A percentile compares a stretch with the other conserved stretches of the same genome.
Evolutionary conservation across 2,329 filamentous ascomycete genomes (phyloP).

Genomic region (Mycocentrospora acerina): DNA sequence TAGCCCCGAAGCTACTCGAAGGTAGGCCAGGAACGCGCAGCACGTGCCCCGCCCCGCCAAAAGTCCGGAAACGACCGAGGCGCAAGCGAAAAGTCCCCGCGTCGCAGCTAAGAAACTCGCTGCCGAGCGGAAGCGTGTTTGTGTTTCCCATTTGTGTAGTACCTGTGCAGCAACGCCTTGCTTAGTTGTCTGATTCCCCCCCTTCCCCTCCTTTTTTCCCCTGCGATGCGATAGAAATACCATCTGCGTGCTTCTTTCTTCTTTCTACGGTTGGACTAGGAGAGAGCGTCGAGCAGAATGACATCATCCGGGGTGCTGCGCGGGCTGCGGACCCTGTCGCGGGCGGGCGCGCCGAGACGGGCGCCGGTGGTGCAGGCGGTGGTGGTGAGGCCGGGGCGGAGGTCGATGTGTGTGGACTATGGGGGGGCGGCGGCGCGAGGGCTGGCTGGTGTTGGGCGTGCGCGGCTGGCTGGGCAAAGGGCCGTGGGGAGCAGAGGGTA

Average conservation of each 20-base stretch:
- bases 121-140: too few relatives aligned
- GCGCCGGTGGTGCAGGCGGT: too few relatives aligned
- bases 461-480: too few relatives aligned
- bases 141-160: too few relatives aligned
- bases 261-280: conserved; percentile 5
- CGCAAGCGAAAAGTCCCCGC: conserved; percentile 22
- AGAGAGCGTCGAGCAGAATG: conserved; percentile 21
- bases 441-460: too few relatives aligned
- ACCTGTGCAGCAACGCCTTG: too few relatives aligned
- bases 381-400: conserved; percentile 8
- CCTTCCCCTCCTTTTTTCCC: neutral
- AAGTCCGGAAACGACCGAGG: conserved; percentile 19
- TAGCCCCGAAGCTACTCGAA: conserved; percentile 4
- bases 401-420: conserved; percentile 33
- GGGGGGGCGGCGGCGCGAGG: too few relatives aligned
- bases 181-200: too few relatives aligned
- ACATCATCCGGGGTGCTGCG: conserved; percentile 38
- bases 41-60: too few relatives aligned
- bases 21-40: too few relatives aligned
- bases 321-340: conserved; percentile 30
- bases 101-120: conserved; percentile 12
- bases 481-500: conserved; percentile 24
- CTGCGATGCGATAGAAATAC: conserved; percentile 15
- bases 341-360: conserved; percentile 20
- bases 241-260: too few relatives aligned